phyloP scores from a whole-genome alignment of 2,329 filamentous ascomycete genomes.

The Aspergillus texensis region DNA sequence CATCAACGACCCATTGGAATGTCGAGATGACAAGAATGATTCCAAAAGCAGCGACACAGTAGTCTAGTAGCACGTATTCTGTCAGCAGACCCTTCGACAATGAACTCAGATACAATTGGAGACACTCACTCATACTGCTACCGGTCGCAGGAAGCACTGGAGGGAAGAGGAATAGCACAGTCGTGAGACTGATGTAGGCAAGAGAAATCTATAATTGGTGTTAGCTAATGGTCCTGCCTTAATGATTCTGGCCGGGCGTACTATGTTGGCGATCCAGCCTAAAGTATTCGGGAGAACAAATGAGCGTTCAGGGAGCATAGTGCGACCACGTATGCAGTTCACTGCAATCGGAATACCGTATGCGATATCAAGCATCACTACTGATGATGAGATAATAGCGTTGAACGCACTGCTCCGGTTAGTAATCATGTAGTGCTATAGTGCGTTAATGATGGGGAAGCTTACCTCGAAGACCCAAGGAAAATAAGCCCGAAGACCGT shows the following conservation, averaged over 20 bases:
- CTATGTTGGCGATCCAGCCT: constrained; percentile 63
- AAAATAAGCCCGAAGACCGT: constrained; percentile 72
- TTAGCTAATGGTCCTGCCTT: background rate
- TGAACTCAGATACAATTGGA: background rate
- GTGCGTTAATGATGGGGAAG: background rate
- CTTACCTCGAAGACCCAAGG: constrained; percentile 58
- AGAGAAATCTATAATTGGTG: constrained; percentile 52
- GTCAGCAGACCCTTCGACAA: constrained; percentile 9
- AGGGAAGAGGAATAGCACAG: constrained; percentile 74
- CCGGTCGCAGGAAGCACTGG: constrained; percentile 65
- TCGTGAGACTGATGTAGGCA: constrained; percentile 69
- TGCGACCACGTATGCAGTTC: constrained; percentile 68
- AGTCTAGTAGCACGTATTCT: constrained; percentile 29
- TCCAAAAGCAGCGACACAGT: constrained; percentile 57
- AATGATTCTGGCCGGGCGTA: constrained; percentile 30
- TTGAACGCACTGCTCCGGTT: constrained; percentile 59
- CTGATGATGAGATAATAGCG: constrained; percentile 70
- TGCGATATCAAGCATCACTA: constrained; percentile 71
- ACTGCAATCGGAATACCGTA: constrained; percentile 75
- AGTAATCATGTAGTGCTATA: constrained; percentile 33
- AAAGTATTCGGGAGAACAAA: constrained; percentile 59
- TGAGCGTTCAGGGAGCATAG: constrained; percentile 62
- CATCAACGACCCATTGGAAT: constrained; percentile 63
- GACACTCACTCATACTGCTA: constrained; percentile 67
- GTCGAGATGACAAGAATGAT: constrained; percentile 60